A percentile compares a stretch with the other conserved stretches of the same genome.
Evolutionary conservation across 257 asterid genomes (phyloP).

Genomic region (Jacaranda copaia): DNA sequence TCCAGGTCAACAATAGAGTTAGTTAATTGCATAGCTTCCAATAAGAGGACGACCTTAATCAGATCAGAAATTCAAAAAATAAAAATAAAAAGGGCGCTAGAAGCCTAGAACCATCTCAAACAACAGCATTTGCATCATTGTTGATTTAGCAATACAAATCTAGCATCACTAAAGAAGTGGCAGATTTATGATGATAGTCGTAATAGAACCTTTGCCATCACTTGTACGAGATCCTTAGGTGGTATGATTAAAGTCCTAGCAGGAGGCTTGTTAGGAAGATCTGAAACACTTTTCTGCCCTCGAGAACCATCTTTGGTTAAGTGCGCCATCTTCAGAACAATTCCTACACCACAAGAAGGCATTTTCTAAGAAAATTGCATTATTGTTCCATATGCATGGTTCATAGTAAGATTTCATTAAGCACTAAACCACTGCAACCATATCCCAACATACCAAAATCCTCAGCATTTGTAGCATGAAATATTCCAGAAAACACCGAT

Average conservation of each 20-base stretch:
- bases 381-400: constrained; percentile 11
- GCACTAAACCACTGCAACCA: constrained; percentile 19
- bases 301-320: constrained; percentile 72
- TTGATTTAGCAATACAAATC: constrained; percentile 15
- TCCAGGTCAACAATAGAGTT: constrained; percentile 40
- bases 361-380: constrained; percentile 1
- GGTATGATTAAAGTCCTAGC: constrained; percentile 73
- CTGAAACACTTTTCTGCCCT: constrained; percentile 58
- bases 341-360: constrained; percentile 56
- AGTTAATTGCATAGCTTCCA: constrained; percentile 1
- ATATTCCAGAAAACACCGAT: constrained; percentile 83
- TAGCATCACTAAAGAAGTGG: constrained; percentile 1
- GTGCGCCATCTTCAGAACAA: constrained; percentile 90
- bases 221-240: constrained; percentile 87
- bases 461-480: constrained; percentile 84
- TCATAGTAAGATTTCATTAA: not conserved
- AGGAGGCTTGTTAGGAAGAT: constrained; percentile 60
- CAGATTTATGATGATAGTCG: constrained; percentile 2
- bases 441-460: constrained; percentile 69
- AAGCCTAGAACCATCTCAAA: constrained; percentile 14
- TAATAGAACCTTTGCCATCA: constrained; percentile 80
- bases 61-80: constrained; percentile 11
- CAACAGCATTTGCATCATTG: constrained; percentile 20
- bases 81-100: constrained; percentile 10
- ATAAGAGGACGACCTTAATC: constrained; percentile 15